Conservation (phyloP, 495 filamentous ascomycete species). For the Cudoniella acicularis region DNA sequence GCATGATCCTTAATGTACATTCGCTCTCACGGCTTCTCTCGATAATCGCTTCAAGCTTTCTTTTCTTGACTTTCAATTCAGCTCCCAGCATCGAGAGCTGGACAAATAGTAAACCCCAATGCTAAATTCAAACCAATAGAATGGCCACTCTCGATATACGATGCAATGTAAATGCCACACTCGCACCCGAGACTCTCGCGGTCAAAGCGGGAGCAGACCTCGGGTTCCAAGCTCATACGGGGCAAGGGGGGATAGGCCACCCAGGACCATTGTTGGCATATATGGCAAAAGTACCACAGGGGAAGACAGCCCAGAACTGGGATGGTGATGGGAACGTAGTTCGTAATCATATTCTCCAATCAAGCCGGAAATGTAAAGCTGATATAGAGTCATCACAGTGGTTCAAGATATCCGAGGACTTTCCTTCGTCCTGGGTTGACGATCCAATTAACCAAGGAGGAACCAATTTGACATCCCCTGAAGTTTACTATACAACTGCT, state of each 20-base stretch:
- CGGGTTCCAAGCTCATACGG: background rate
- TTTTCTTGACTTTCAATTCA: too few relatives aligned
- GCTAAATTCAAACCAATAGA: too few relatives aligned
- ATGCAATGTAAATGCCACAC: background rate
- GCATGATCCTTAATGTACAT: too few relatives aligned
- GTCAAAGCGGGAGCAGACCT: background rate
- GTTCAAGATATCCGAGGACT: background rate
- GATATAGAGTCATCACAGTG: background rate
- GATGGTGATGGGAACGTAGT: slow-evolving; percentile 45
- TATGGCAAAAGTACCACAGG: slow-evolving; percentile 44
- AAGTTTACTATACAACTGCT: too few relatives aligned
- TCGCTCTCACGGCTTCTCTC: too few relatives aligned
- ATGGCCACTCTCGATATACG: background rate
- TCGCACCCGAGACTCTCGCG: background rate
- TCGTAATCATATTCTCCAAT: slow-evolving; percentile 24
- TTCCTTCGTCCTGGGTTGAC: background rate
- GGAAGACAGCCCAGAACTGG: slow-evolving; percentile 34
- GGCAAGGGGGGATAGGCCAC: slow-evolving; percentile 27
- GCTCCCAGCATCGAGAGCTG: too few relatives aligned
- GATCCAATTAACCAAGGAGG: background rate
- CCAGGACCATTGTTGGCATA: slow-evolving; percentile 38
- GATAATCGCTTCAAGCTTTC: too few relatives aligned
- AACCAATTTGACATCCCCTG: background rate
- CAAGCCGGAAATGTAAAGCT: background rate
- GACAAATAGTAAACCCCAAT: too few relatives aligned